Evolutionary conservation across 139 green algal species (phyloP).

Genomic region (Chlamydomonas schloesseri): DNA sequence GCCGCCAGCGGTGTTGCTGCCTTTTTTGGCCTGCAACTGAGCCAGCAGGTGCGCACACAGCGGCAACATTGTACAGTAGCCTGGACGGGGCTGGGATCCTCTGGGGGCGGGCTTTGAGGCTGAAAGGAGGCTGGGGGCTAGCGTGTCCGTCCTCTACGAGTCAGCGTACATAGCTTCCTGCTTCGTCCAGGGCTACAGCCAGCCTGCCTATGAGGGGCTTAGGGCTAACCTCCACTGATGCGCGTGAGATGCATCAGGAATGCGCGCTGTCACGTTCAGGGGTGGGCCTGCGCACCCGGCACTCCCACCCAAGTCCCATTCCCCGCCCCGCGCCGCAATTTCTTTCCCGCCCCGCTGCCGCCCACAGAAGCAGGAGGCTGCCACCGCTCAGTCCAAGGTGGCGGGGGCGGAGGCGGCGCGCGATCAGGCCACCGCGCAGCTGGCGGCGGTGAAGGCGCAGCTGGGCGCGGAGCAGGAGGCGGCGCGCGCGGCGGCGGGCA

Average conservation of each 20-base stretch:
- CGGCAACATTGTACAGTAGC: background rate
- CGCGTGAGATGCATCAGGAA: too few species aligned
- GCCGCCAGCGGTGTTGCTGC: background rate
- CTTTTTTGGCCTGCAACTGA: conserved; percentile 1
- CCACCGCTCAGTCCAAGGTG: background rate
- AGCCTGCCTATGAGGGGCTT: too few species aligned
- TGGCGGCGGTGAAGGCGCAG: background rate
- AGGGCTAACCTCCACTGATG: too few species aligned
- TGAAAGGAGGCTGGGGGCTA: too few species aligned
- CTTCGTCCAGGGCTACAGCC: too few species aligned
- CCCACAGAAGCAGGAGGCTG: background rate
- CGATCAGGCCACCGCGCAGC: background rate
- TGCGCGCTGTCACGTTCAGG: too few species aligned
- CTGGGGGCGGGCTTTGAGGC: too few species aligned
- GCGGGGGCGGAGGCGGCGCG: background rate
- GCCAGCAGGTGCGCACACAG: conserved; percentile 1
- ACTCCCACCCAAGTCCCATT: background rate
- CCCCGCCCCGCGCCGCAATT: background rate
- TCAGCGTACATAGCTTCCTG: too few species aligned
- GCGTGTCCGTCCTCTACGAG: too few species aligned
- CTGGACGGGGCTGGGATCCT: too few species aligned
- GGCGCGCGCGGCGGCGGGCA: background rate
- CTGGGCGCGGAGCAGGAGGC: conserved; percentile 16
- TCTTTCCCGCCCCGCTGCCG: background rate
- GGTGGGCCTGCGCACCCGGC: background rate